Percentiles rank a stretch among this genome's conserved stretches.
These are phyloP conservation scores for Cyanidiococcus yangmingshanensis DNA, from an alignment of 23 red algal genomes.

Conservation along the genomic window DNA sequence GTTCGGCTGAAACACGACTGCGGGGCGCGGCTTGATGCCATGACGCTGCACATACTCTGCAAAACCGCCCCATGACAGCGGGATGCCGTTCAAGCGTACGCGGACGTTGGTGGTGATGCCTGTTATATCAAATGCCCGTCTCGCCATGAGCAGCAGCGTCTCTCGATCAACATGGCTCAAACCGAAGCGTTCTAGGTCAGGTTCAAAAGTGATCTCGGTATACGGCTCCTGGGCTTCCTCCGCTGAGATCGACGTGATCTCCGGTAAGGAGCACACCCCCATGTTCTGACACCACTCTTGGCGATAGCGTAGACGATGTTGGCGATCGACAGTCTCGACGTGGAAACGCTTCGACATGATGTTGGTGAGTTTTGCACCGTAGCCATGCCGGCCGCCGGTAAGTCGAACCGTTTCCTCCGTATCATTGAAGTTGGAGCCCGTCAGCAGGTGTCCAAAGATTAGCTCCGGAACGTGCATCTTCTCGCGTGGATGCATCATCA, in stretches of 20 bases:
- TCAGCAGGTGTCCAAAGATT: slow-evolving; percentile 96
- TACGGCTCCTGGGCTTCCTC: slow-evolving; percentile 44
- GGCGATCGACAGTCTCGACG: slow-evolving; percentile 77
- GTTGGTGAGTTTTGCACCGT: slow-evolving; percentile 97
- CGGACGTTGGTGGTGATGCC: slow-evolving; percentile 52
- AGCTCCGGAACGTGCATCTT: slow-evolving; percentile 93
- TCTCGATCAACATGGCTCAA: slow-evolving; percentile 53
- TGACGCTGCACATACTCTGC: slow-evolving; percentile 84
- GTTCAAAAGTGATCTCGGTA: slow-evolving; percentile 74
- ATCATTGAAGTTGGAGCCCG: slow-evolving; percentile 94
- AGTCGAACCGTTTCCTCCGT: slow-evolving; percentile 59
- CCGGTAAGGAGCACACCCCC: not conserved
- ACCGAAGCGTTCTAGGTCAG: slow-evolving; percentile 76
- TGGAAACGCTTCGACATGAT: slow-evolving; percentile 84
- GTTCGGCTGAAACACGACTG: slow-evolving; percentile 19
- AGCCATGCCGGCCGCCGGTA: slow-evolving; percentile 89
- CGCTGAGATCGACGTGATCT: not conserved
- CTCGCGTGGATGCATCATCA: slow-evolving; percentile 86
- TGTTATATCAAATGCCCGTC: slow-evolving; percentile 81
- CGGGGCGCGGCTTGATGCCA: slow-evolving; percentile 4
- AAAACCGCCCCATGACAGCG: slow-evolving; percentile 56
- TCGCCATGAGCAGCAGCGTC: slow-evolving; percentile 65
- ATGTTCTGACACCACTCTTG: slow-evolving; percentile 32
- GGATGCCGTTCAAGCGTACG: slow-evolving; percentile 66
- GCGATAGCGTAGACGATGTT: slow-evolving; percentile 45